Evolutionary conservation across 164 flowering plant genomes (phyloP), one percentile per base, ranked within the genome.

Genomic region (Aristolochia fimbriata): DNA sequence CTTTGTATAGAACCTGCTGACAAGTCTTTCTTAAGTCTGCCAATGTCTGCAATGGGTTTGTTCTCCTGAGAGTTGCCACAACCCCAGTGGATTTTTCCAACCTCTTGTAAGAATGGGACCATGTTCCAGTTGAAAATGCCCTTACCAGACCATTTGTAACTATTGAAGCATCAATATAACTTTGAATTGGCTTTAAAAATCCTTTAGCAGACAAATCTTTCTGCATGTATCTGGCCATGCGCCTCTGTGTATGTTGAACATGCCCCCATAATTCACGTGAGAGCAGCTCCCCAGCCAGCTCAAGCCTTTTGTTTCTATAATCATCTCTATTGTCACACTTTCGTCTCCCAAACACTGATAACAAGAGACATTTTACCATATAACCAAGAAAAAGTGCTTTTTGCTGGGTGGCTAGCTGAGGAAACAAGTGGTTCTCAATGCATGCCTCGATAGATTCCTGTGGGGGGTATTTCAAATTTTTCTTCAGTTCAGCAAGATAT

Each of bases 81-180:
- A 90, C 86, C 52, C 97, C 94, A 51, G 88, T 72, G 25, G 73
- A 62, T 64, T 86, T 80, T 64, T 93, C 98, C 65, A 63, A 71
- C 52, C 57, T 69, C 59, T 81, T 84, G 66, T 66, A 87, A 50
- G 94, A 81, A 68, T 90, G 97, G 0, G 77, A 69, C 98, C 98
- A 93, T 14, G 77, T 77, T 25, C 98, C 98, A 54, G 97, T 93
- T 15, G 98, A 90, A 67, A 90, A 93, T 25, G 98, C 97, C 74
- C 96, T 80, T 10, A 80, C 65, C 25, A 93, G 83, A 25, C 98
- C 97, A 80, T 93, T 93, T 4, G 97, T 87, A 15, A 93, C 68
- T 8, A 93, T 83, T 50, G 97, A 84, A 8, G 75, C 75, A 69
- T 75, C 86, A 55, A 90, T 63, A 68, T 90, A 90, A 30, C 76